phyloP scores from a whole-genome alignment of 306 rosid genomes.

The Spatholobus suberectus region DNA sequence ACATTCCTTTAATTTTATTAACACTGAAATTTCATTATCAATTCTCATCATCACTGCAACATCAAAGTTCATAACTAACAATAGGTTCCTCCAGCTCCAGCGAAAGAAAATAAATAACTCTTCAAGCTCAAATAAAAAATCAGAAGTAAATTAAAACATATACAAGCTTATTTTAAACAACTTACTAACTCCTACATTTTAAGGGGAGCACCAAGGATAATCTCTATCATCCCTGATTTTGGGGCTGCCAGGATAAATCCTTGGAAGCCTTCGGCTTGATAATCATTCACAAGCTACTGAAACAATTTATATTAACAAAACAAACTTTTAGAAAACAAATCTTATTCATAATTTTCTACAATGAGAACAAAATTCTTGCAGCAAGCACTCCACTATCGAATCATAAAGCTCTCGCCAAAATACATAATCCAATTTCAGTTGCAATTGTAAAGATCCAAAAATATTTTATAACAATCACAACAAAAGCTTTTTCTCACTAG shows the following conservation, averaged over 20 bases:
- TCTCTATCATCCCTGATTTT: conserved; percentile 34
- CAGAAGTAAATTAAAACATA: neutral
- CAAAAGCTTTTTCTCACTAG: neutral
- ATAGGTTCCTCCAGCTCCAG: neutral
- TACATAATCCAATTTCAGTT: neutral
- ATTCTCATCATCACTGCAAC: neutral
- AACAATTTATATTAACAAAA: no score
- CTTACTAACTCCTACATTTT: neutral
- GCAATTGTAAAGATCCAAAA: neutral
- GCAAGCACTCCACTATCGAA: neutral
- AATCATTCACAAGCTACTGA: conserved; percentile 73
- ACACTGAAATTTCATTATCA: neutral
- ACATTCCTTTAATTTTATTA: neutral
- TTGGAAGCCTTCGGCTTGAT: conserved; percentile 68
- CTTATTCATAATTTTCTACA: no score
- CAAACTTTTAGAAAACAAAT: no score
- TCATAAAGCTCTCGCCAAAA: neutral
- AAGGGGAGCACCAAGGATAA: neutral
- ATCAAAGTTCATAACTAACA: no score
- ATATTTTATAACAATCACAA: neutral
- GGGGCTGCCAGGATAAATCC: conserved; percentile 44
- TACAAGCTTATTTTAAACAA: no score
- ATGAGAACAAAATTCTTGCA: neutral
- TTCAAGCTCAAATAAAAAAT: neutral
- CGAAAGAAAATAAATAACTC: neutral